phyloP scores from a whole-genome alignment of 371 early-diverging fungal genomes.

The Zychaea mexicana region DNA sequence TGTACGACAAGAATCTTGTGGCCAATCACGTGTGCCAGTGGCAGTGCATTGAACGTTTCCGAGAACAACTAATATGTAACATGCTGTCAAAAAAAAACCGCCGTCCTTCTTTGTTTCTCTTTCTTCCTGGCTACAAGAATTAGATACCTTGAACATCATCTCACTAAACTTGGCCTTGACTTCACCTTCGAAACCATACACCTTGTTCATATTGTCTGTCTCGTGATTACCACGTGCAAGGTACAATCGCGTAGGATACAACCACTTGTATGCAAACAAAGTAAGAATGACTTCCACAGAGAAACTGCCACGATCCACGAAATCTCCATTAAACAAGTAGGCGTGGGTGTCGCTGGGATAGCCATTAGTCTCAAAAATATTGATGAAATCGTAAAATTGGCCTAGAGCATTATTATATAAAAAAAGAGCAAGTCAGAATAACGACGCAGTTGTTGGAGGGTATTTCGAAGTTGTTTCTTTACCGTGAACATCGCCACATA shows the following conservation, averaged over 20 bases:
- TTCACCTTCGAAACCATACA: constrained; percentile 99
- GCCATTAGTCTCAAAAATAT: constrained; percentile 93
- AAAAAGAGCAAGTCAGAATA: too few relatives aligned
- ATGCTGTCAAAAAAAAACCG: not conserved
- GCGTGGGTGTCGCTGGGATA: constrained; percentile 81
- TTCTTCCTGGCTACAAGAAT: too few relatives aligned
- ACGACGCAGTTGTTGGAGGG: too few relatives aligned
- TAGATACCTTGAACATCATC: constrained; percentile 79
- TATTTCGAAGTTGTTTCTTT: too few relatives aligned
- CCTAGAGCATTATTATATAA: too few relatives aligned
- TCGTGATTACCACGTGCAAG: constrained; percentile 99
- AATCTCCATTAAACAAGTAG: constrained; percentile 97
- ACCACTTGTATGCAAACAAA: constrained; percentile 90
- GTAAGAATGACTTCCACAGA: constrained; percentile 94
- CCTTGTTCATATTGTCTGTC: constrained; percentile 96
- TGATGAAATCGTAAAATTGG: constrained; percentile 96
- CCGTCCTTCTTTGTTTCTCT: not conserved
- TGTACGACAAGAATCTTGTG: constrained; percentile 96
- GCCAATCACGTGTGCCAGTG: constrained; percentile 91
- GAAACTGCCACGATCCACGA: constrained; percentile 97
- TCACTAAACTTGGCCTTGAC: constrained; percentile 92
- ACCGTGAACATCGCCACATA: constrained; percentile 99
- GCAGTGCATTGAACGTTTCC: constrained; percentile 94
- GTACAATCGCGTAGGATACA: constrained; percentile 87
- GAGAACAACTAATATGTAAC: constrained; percentile 69